Conservation (phyloP, 345 rosid genomes). For the Lepidium didymum region DNA sequence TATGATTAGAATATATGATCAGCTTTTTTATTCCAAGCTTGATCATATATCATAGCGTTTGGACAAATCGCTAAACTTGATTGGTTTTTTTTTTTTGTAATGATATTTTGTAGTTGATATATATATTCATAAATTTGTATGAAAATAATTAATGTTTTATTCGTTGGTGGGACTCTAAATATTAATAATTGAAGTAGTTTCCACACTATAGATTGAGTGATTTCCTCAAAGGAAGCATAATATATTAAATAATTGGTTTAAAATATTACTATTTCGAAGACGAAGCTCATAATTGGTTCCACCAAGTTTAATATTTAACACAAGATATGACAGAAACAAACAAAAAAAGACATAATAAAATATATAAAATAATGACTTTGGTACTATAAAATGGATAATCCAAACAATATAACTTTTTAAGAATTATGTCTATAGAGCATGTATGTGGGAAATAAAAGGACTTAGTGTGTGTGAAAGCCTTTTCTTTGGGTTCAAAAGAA, state of each 20-base stretch:
- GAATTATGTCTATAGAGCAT: constrained; percentile 60
- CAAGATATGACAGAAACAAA: constrained; percentile 19
- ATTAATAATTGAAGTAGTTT: constrained; percentile 10
- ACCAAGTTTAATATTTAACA: constrained; percentile 38
- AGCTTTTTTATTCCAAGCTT: constrained; percentile 23
- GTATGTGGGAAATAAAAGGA: constrained; percentile 33
- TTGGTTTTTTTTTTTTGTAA: constrained; percentile 9
- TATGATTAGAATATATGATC: constrained; percentile 19
- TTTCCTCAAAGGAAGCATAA: constrained; percentile 36
- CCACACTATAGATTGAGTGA: constrained; percentile 27
- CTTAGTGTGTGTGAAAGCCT: constrained; percentile 2
- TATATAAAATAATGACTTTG: constrained; percentile 12
- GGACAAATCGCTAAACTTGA: constrained; percentile 17
- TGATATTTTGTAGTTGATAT: constrained; percentile 17
- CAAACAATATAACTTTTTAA: constrained; percentile 39
- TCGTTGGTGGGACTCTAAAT: background rate
- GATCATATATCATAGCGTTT: constrained; percentile 16
- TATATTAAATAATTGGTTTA: background rate
- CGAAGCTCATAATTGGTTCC: constrained; percentile 67
- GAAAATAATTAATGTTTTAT: background rate
- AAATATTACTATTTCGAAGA: constrained; percentile 18
- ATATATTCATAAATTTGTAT: background rate
- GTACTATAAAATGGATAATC: constrained; percentile 25
- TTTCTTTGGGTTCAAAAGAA: background rate
- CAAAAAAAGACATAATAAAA: constrained; percentile 8